Evolutionary conservation across 2,329 filamentous ascomycete genomes (phyloP), one percentile per base, ranked within the genome.

Genomic region (Trichophyton equinum): DNA sequence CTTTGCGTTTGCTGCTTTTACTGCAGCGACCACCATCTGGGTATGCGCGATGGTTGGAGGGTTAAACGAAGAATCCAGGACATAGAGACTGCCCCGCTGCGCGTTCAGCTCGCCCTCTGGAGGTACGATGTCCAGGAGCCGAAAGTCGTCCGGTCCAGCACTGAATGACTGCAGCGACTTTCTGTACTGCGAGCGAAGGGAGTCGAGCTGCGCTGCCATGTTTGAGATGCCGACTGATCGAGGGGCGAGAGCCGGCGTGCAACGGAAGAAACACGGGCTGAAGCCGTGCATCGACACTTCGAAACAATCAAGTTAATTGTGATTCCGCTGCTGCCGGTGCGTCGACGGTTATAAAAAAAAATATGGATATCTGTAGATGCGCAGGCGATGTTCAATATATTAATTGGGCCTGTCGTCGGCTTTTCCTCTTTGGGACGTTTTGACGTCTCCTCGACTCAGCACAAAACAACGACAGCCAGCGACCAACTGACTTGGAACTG

Each of bases 51-150:
- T 73, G 2, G 82, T 83, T 1, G 84, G 84, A 9, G 84, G 84
- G 64, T 86, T 86, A 78, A 85, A 86, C 25, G 82, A 85, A 0
- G 83, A 85, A 68, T 86, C 84, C 53, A 86, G 76, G 60, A 86
- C 82, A 71, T 83, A 84, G 59, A 86, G 78, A 53, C 57, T 64
- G 25, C 30, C 59, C 30, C 62, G 51, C 27, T 63, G 55, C 2
- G n/a, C n/a, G 61, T 62, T 40, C 63, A 63, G 20, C 66, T 60
- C 40, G 4, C 55, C 51, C 36, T 40, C 38, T 1, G 42, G 25
- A 46, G 68, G 61, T 9, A 73, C 62, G 4, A 68, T 67, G 51
- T 68, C 66, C 42, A 73, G 60, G 44, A 73, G 60, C 53, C 74
- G 71, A 18, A 76, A 72, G 20, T 67, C 65, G 44, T 67, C 69